Percentiles rank a stretch among this genome's conserved stretches.
Evolutionary conservation across 306 rosid genomes (phyloP).

Genomic region (Castanea crenata): DNA sequence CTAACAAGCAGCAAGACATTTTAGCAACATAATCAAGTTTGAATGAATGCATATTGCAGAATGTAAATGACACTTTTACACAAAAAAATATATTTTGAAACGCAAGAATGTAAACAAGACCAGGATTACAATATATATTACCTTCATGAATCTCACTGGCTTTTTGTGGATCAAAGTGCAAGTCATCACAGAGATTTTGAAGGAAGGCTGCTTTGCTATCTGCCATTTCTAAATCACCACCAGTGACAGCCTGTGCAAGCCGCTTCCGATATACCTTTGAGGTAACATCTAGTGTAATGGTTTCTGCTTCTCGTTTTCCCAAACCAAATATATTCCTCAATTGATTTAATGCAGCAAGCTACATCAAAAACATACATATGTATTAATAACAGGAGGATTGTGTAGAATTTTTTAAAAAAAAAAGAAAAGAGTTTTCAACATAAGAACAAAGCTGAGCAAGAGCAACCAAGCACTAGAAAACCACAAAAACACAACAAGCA

Average conservation of each 20-base stretch:
- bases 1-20: not conserved
- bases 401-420: not conserved
- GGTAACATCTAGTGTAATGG: constrained; percentile 68
- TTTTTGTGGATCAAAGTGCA: constrained; percentile 85
- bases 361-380: constrained; percentile 24
- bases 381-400: not conserved
- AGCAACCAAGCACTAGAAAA: not conserved
- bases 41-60: not conserved
- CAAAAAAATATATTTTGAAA: not conserved
- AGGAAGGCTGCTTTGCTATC: constrained; percentile 97
- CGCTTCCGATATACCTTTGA: constrained; percentile 78
- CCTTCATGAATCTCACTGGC: constrained; percentile 94
- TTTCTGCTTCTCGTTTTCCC: constrained; percentile 89
- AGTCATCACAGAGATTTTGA: constrained; percentile 80
- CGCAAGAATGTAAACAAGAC: not conserved
- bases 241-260: constrained; percentile 66
- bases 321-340: constrained; percentile 88
- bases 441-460: not conserved
- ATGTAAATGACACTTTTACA: not conserved
- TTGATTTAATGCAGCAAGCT: constrained; percentile 76
- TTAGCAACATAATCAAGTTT: constrained; percentile 1
- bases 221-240: constrained; percentile 76
- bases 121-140: constrained; percentile 20
- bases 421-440: not conserved
- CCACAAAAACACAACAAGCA: not conserved